A percentile compares a stretch with the other conserved stretches of the same genome.
These are phyloP conservation scores for Ogataea naganishii DNA, from an alignment of 805 yeast species.

Conservation along the genomic window DNA sequence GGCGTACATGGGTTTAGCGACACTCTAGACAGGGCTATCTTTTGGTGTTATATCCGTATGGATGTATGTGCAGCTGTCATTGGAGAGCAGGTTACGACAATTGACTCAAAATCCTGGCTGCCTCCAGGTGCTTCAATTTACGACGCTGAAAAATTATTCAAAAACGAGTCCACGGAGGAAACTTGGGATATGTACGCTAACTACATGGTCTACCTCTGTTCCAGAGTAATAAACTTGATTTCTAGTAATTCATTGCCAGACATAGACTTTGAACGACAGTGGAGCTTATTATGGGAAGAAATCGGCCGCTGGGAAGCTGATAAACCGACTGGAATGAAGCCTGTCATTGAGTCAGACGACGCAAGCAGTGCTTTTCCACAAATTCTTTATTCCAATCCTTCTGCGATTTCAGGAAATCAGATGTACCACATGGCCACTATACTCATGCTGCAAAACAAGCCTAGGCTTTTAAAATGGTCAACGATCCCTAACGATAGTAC, in stretches of 20 bases:
- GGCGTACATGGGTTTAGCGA: constrained; percentile 30
- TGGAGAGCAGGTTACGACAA: constrained; percentile 29
- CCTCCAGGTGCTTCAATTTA: constrained; percentile 16
- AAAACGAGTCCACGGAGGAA: constrained; percentile 10
- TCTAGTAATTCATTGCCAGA: constrained; percentile 12
- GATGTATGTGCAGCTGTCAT: constrained; percentile 32
- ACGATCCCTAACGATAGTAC: constrained; percentile 3
- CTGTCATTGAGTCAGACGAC: constrained; percentile 23
- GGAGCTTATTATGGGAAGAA: constrained; percentile 30
- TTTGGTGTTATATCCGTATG: constrained; percentile 37
- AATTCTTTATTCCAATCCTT: constrained; percentile 28
- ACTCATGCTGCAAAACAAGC: constrained; percentile 29
- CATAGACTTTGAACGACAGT: constrained; percentile 24
- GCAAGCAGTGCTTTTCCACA: constrained; percentile 26
- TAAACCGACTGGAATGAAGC: constrained; percentile 25
- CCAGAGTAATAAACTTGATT: constrained; percentile 28
- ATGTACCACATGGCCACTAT: constrained; percentile 32
- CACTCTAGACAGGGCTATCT: constrained; percentile 26
- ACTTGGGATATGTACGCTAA: constrained; percentile 30
- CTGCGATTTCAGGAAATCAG: constrained; percentile 32
- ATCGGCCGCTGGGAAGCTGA: constrained; percentile 25
- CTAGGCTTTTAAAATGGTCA: constrained; percentile 21
- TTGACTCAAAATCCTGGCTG: constrained; percentile 27
- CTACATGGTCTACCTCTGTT: constrained; percentile 29
- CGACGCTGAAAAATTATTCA: constrained; percentile 16